Percentiles rank a stretch among this genome's conserved stretches.
These are phyloP conservation scores for Clathrospora elynae DNA, from an alignment of 2,329 filamentous ascomycete genomes.

Conservation along the genomic window DNA sequence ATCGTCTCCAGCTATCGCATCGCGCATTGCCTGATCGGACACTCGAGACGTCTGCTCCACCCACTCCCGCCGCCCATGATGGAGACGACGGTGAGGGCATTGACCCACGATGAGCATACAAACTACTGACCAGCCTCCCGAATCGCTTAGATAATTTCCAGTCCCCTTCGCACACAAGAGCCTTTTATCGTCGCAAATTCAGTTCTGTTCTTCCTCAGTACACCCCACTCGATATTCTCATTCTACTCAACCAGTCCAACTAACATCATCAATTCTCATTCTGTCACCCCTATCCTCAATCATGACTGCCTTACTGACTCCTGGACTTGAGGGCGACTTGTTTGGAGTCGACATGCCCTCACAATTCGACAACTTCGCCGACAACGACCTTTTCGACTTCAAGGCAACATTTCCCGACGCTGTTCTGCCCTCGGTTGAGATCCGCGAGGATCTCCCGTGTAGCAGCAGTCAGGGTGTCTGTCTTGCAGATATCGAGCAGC, in stretches of 20 bases:
- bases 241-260: neutral
- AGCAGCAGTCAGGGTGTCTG: too few relatives aligned
- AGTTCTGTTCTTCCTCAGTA: neutral
- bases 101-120: neutral
- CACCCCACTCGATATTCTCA: neutral
- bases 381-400: neutral
- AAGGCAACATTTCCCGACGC: neutral
- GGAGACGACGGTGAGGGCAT: slow-evolving; percentile 1
- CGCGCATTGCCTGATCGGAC: neutral
- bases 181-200: neutral
- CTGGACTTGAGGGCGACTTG: neutral
- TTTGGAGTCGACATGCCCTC: slow-evolving; percentile 1
- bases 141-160: slow-evolving; percentile 7
- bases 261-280: neutral
- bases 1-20: neutral
- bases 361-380: slow-evolving; percentile 1
- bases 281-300: neutral
- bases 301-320: neutral
- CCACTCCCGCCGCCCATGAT: neutral
- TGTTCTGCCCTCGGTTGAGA: neutral
- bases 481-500: too few relatives aligned
- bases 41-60: neutral
- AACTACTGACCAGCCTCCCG: slow-evolving; percentile 1
- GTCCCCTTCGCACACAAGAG: slow-evolving; percentile 3
- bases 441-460: too few relatives aligned